phyloP scores from a whole-genome alignment of 345 rosid species.

The Rhizophora apiculata region DNA sequence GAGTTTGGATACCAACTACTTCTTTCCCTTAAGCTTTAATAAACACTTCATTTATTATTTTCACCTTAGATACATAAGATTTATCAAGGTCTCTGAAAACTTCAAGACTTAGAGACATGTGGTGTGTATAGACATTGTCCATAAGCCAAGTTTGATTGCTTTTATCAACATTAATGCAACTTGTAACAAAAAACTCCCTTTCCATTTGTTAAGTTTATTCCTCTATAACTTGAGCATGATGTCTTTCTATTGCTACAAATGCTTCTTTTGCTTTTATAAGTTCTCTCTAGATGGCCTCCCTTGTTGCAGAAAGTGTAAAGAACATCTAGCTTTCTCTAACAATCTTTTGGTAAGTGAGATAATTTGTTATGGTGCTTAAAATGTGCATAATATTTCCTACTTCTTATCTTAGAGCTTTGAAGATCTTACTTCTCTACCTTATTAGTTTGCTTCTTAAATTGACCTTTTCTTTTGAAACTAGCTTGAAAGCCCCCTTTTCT shows the following conservation, averaged over 20 bases:
- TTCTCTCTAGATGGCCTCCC: neutral
- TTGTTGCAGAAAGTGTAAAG: neutral
- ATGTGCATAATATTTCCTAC: too few species aligned
- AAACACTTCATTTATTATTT: accelerated
- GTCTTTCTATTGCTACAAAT: neutral
- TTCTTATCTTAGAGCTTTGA: too few species aligned
- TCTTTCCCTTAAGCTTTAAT: neutral
- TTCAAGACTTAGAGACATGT: neutral
- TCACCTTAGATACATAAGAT: neutral
- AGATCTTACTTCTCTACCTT: too few species aligned
- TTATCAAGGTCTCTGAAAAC: neutral
- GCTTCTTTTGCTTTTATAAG: neutral
- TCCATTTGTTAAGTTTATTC: neutral
- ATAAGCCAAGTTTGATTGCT: neutral
- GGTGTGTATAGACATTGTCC: neutral
- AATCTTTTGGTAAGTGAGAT: too few species aligned
- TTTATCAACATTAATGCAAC: neutral
- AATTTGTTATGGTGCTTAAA: too few species aligned
- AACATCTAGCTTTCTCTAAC: neutral
- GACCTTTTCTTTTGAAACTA: neutral
- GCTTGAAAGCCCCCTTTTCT: neutral
- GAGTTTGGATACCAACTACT: neutral
- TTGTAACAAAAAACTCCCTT: neutral
- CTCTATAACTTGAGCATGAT: neutral
- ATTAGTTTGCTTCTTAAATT: too few species aligned